phyloP scores from a whole-genome alignment of 2,329 filamentous ascomycete species.

The Fusarium metavorans region DNA sequence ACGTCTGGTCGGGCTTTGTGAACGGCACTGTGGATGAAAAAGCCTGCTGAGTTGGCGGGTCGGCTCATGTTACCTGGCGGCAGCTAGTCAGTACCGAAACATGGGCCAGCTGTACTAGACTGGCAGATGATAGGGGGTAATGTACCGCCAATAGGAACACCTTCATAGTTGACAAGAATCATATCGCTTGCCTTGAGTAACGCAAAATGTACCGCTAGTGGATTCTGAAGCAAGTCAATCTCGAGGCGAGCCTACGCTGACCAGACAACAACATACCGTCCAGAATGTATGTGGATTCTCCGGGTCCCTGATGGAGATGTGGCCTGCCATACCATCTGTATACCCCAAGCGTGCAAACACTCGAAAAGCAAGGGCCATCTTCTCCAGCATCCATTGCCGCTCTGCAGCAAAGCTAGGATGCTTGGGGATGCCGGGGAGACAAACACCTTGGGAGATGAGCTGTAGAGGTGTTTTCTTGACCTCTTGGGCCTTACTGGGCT shows the following conservation, averaged over 20 bases:
- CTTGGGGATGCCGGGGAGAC: neutral
- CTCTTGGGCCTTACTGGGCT: neutral
- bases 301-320: neutral
- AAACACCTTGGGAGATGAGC: neutral
- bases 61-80: constrained; percentile 55
- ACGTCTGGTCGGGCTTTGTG: constrained; percentile 72
- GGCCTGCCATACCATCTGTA: neutral
- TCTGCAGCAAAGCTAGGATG: neutral
- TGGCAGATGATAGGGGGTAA: neutral
- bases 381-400: neutral
- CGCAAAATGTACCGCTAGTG: neutral
- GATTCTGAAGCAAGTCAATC: neutral
- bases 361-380: neutral
- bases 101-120: neutral
- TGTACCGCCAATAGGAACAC: neutral
- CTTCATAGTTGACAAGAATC: neutral
- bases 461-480: neutral
- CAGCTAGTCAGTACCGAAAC: neutral
- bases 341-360: neutral
- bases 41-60: constrained; percentile 74
- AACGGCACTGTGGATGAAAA: constrained; percentile 74
- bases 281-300: neutral
- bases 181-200: neutral
- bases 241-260: too few relatives aligned
- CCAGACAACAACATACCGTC: neutral